phyloP scores from a whole-genome alignment of 225 moss, liverwort and hornwort genomes.

The Physcomitrium patens region DNA sequence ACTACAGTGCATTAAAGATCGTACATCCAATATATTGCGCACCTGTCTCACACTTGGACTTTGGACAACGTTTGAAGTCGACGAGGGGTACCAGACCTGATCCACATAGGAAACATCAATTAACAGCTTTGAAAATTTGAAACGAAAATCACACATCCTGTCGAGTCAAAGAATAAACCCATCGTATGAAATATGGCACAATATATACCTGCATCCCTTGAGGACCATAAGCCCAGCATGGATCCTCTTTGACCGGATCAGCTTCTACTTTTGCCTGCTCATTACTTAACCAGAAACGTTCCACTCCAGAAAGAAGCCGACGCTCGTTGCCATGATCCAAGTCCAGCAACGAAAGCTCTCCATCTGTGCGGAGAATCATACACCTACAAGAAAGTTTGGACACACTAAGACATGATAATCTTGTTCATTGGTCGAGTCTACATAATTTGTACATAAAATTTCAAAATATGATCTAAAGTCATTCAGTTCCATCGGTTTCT shows the following conservation, averaged over 20 bases:
- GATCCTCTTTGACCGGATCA: constrained; percentile 84
- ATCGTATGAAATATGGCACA: not conserved
- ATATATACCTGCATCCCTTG: constrained; percentile 91
- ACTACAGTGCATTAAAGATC: not conserved
- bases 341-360: constrained; percentile 90
- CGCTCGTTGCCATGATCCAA: constrained; percentile 97
- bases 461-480: not conserved
- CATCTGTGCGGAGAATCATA: constrained; percentile 97
- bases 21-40: constrained; percentile 20
- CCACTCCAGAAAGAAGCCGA: constrained; percentile 89
- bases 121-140: constrained; percentile 17
- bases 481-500: not conserved
- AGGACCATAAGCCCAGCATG: constrained; percentile 99
- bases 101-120: constrained; percentile 26
- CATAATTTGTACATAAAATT: not conserved
- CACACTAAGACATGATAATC: constrained; percentile 1
- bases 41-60: constrained; percentile 88
- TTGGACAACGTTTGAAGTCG: constrained; percentile 73
- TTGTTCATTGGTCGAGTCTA: not conserved
- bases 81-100: constrained; percentile 99
- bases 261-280: constrained; percentile 92
- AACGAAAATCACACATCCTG: constrained; percentile 7
- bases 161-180: not conserved
- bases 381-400: constrained; percentile 64
- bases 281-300: constrained; percentile 94